A percentile compares a stretch with the other conserved stretches of the same genome.
Conservation (phyloP, 192 early-diverging fungal species). For the Umbelopsis sp. region DNA sequence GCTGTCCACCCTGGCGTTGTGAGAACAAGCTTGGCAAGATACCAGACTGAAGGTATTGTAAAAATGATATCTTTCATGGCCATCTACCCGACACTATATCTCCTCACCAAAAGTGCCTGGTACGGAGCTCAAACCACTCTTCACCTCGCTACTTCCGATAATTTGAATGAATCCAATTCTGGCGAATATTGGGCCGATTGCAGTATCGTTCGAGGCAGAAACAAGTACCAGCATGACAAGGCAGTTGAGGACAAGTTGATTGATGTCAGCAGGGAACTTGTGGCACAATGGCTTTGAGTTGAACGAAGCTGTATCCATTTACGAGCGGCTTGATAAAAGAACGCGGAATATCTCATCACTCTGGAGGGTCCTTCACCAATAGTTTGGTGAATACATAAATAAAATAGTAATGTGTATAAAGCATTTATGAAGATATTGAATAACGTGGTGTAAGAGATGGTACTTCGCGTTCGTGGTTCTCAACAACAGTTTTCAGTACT, state of each 20-base stretch:
- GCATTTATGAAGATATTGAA: too few relatives aligned
- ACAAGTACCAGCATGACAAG: constrained; percentile 10
- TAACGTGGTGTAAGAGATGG: too few relatives aligned
- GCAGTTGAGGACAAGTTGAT: constrained; percentile 5
- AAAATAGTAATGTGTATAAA: too few relatives aligned
- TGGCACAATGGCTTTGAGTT: not conserved
- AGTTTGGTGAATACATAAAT: too few relatives aligned
- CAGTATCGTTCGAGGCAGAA: not conserved
- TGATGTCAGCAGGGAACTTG: constrained; percentile 13
- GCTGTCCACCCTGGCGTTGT: not conserved
- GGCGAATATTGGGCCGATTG: constrained; percentile 21
- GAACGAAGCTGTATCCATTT: too few relatives aligned
- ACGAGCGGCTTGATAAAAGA: too few relatives aligned
- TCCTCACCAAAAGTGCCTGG: not conserved
- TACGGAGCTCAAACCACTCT: constrained; percentile 21
- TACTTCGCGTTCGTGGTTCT: too few relatives aligned
- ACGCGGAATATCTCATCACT: too few relatives aligned
- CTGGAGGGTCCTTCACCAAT: too few relatives aligned
- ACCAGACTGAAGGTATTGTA: not conserved
- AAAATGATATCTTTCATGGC: not conserved
- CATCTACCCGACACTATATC: not conserved
- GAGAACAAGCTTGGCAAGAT: not conserved
- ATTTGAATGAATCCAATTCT: not conserved
- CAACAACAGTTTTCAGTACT: too few relatives aligned
- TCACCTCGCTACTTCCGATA: constrained; percentile 13